These are phyloP conservation scores for Alternaria dauci DNA, from an alignment of 2,329 filamentous ascomycete species.

Conservation along the genomic window DNA sequence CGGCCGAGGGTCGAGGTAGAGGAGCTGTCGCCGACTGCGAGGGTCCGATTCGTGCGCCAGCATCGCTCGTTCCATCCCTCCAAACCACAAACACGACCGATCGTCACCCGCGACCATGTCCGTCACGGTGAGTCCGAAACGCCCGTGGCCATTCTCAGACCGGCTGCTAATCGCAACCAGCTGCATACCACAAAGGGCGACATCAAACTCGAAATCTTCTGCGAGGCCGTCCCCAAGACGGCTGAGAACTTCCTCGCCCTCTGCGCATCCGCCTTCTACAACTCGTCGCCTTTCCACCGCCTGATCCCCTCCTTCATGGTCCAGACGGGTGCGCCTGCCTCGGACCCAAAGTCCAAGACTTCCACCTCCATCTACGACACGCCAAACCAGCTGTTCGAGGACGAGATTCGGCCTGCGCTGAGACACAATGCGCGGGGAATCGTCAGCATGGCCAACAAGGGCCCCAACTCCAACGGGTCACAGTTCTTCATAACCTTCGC, in stretches of 20 bases:
- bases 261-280: conserved; percentile 80
- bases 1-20: conserved; percentile 11
- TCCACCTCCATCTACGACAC: conserved; percentile 74
- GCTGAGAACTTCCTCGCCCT: conserved; percentile 91
- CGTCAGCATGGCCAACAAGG: conserved; percentile 82
- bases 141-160: background rate
- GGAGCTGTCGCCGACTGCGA: conserved; percentile 8
- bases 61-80: conserved; percentile 6
- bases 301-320: conserved; percentile 83
- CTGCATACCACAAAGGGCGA: conserved; percentile 89
- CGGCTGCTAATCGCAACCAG: conserved; percentile 22
- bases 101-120: conserved; percentile 51
- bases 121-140: conserved; percentile 52
- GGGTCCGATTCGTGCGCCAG: conserved; percentile 13
- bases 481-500: conserved; percentile 86
- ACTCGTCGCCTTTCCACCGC: conserved; percentile 78
- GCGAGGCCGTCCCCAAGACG: conserved; percentile 91
- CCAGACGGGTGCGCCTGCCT: conserved; percentile 71
- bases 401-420: conserved; percentile 78
- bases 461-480: conserved; percentile 74
- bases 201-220: conserved; percentile 96
- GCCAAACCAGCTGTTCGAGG: conserved; percentile 68
- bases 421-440: conserved; percentile 74
- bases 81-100: conserved; percentile 20
- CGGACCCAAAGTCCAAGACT: conserved; percentile 65